These are phyloP conservation scores for Xylaria sp. DNA, from an alignment of 2,329 filamentous ascomycete species.

Conservation along the genomic window DNA sequence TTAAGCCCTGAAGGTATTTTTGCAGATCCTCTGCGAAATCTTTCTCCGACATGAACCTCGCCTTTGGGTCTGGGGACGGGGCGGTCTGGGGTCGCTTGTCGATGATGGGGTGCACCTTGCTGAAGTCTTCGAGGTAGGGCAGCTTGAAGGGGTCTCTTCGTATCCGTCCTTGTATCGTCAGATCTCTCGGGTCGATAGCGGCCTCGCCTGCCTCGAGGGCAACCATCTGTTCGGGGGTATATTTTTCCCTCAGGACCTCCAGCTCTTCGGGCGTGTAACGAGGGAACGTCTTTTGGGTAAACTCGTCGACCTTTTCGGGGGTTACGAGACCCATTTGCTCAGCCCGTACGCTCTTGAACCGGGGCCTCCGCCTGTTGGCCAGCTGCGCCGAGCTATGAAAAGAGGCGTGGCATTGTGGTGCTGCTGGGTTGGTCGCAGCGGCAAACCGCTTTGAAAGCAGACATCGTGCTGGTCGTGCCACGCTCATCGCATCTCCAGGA, in stretches of 20 bases:
- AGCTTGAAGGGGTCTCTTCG: constrained; percentile 73
- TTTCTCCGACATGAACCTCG: constrained; percentile 63
- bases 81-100: constrained; percentile 65
- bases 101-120: constrained; percentile 73
- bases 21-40: constrained; percentile 65
- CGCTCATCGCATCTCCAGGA: constrained; percentile 52
- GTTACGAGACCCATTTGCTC: constrained; percentile 54
- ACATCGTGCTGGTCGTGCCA: constrained; percentile 57
- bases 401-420: constrained; percentile 40
- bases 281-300: constrained; percentile 54
- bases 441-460: constrained; percentile 55
- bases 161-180: constrained; percentile 72
- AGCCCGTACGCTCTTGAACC: constrained; percentile 57
- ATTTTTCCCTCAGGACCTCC: constrained; percentile 63
- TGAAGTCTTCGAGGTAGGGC: constrained; percentile 82
- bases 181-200: constrained; percentile 72
- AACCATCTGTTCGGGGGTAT: constrained; percentile 78
- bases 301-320: constrained; percentile 48
- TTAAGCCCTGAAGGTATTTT: constrained; percentile 47
- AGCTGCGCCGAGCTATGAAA: constrained; percentile 58
- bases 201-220: constrained; percentile 81
- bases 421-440: constrained; percentile 35
- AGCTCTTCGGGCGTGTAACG: constrained; percentile 70
- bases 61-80: constrained; percentile 56
- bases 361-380: constrained; percentile 48